Conservation (phyloP, 139 green algal species). For the Haematococcus lacustris region DNA sequence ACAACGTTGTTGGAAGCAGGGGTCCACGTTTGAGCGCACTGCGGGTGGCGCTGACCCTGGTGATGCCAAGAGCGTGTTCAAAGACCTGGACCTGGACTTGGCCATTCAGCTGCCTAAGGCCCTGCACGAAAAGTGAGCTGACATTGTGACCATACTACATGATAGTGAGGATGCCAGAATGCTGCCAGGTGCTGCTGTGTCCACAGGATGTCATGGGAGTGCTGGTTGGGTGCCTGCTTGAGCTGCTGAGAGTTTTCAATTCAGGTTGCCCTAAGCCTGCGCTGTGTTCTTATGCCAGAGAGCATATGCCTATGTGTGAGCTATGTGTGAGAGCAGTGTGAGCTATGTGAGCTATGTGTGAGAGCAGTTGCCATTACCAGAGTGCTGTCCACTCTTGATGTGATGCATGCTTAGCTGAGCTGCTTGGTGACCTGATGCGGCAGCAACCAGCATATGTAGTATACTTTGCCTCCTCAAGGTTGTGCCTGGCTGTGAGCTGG, state of each 20-base stretch:
- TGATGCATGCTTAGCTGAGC: neutral
- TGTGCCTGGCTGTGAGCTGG: neutral
- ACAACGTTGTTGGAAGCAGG: neutral
- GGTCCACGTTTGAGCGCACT: constrained; percentile 61
- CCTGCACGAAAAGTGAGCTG: constrained; percentile 35
- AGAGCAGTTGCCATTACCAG: neutral
- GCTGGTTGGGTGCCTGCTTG: neutral
- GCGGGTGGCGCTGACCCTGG: constrained; percentile 11
- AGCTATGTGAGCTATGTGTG: neutral
- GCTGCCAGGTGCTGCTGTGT: neutral
- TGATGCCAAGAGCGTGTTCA: constrained; percentile 45
- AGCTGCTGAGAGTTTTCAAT: neutral
- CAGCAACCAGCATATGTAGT: neutral
- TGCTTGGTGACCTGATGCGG: neutral
- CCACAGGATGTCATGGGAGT: neutral
- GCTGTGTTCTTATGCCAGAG: neutral
- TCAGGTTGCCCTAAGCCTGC: neutral
- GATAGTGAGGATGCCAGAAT: too few species aligned
- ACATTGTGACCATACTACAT: too few species aligned
- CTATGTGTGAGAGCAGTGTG: neutral
- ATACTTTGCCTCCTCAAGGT: neutral
- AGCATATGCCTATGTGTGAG: neutral
- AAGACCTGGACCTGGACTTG: constrained; percentile 84
- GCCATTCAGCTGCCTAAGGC: constrained; percentile 41
- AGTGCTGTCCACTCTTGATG: neutral